These are phyloP conservation scores for Mortierella sp. DNA, from an alignment of 371 early-diverging fungal genomes.

Conservation along the genomic window DNA sequence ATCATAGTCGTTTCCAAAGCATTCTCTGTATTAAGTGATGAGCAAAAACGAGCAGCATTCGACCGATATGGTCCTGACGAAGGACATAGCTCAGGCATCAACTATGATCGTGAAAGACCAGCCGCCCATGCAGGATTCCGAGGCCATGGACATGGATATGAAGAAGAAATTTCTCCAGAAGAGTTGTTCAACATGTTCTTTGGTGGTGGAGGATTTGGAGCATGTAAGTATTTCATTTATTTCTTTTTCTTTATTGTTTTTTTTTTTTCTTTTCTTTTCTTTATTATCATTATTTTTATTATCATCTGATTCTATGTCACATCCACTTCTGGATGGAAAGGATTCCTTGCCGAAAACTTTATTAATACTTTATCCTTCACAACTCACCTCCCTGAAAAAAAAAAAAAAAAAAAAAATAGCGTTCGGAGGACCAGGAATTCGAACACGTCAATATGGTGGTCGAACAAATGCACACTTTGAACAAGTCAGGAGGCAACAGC, in stretches of 20 bases:
- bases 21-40: constrained; percentile 86
- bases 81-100: constrained; percentile 39
- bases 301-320: constrained; percentile 3
- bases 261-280: neutral
- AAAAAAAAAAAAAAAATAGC: neutral
- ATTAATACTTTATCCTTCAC: too few species aligned
- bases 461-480: constrained; percentile 8
- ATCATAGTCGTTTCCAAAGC: constrained; percentile 84
- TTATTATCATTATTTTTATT: too few species aligned
- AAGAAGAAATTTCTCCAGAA: constrained; percentile 90
- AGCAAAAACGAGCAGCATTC: constrained; percentile 83
- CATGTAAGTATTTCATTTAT: constrained; percentile 8
- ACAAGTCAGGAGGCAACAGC: constrained; percentile 8
- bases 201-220: constrained; percentile 66
- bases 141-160: constrained; percentile 55
- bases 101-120: constrained; percentile 17
- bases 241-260: constrained; percentile 3
- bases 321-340: too few species aligned
- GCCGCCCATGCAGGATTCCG: constrained; percentile 35
- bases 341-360: too few species aligned
- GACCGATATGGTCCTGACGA: constrained; percentile 87
- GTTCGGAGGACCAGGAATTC: constrained; percentile 15
- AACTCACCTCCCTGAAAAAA: too few species aligned
- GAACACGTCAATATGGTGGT: constrained; percentile 12
- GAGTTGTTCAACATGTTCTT: constrained; percentile 97